Evolutionary conservation across 2,329 filamentous ascomycete species (phyloP).

Genomic region (Talaromyces sp.): DNA sequence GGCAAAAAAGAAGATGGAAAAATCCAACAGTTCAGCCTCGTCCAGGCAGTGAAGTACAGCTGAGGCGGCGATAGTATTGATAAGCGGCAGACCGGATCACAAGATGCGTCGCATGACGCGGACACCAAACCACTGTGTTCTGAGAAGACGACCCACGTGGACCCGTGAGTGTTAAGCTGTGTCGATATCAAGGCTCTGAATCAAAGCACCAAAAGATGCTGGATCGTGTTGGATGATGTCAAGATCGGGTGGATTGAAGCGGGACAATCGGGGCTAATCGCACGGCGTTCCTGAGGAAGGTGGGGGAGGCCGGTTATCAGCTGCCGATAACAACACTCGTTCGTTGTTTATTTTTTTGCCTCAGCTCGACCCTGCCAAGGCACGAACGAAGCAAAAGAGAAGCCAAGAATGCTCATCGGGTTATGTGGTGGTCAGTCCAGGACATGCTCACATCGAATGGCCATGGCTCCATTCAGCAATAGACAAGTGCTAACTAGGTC

Average conservation of each 20-base stretch:
- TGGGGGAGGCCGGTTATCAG: not conserved
- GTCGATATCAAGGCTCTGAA: not conserved
- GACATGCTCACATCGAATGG: not conserved
- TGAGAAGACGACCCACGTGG: not conserved
- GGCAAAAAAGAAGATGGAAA: not conserved
- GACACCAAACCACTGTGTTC: not conserved
- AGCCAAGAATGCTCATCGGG: slow-evolving; percentile 45
- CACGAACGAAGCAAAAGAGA: not conserved
- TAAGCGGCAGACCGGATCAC: not conserved
- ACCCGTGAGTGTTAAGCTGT: not conserved
- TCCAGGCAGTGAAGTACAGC: not conserved
- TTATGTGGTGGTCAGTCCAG: slow-evolving; percentile 44
- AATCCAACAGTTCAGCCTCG: not conserved
- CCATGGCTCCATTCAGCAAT: not conserved
- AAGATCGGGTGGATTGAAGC: not conserved
- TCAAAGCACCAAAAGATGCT: not conserved
- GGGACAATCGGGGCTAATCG: not conserved
- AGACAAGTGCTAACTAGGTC: slow-evolving; percentile 14
- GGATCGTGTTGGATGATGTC: not conserved
- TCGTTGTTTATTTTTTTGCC: not conserved
- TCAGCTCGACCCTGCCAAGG: not conserved
- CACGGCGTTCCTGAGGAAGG: not conserved
- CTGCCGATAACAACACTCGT: not conserved
- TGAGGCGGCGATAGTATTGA: not conserved
- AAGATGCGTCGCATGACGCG: not conserved